A percentile compares a stretch with the other conserved stretches of the same genome.
These are phyloP conservation scores for Knoxdaviesia capensis DNA, from an alignment of 2,329 filamentous ascomycete genomes.

Conservation along the genomic window DNA sequence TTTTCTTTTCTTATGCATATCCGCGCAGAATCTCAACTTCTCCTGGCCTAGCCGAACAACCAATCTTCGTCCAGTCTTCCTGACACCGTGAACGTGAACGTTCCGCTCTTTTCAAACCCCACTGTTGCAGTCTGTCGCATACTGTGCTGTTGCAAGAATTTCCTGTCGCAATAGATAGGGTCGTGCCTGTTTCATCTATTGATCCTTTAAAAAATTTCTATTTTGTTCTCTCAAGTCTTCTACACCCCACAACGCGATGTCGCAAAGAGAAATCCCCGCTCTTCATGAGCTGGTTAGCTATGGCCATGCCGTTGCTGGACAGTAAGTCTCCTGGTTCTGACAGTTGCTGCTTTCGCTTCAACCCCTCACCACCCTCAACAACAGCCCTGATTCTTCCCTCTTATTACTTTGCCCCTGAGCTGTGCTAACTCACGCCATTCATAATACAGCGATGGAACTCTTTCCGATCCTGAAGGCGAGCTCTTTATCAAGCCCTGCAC, in stretches of 20 bases:
- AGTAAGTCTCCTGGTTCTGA: constrained; percentile 34
- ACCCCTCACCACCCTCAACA: neutral
- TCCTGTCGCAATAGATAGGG: neutral
- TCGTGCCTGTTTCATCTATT: too few relatives aligned
- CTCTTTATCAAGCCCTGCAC: constrained; percentile 93
- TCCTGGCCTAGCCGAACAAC: neutral
- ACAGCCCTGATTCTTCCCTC: neutral
- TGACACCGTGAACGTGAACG: neutral
- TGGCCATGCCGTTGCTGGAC: constrained; percentile 61
- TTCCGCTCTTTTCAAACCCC: neutral
- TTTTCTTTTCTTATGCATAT: too few relatives aligned
- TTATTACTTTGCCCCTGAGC: neutral
- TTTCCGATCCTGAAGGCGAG: constrained; percentile 64
- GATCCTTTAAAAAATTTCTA: neutral
- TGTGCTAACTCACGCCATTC: neutral
- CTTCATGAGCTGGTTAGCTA: constrained; percentile 23
- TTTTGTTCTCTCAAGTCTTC: neutral
- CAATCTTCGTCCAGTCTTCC: neutral
- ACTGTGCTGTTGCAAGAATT: neutral
- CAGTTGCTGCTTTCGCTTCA: neutral
- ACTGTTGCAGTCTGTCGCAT: neutral
- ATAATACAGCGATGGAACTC: constrained; percentile 57
- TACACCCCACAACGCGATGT: neutral
- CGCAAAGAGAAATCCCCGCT: constrained; percentile 4
- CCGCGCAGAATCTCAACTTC: too few relatives aligned